Base-by-base conservation (phyloP, 257 asterid species). In the Fraxinus quadrangulata region DNA sequence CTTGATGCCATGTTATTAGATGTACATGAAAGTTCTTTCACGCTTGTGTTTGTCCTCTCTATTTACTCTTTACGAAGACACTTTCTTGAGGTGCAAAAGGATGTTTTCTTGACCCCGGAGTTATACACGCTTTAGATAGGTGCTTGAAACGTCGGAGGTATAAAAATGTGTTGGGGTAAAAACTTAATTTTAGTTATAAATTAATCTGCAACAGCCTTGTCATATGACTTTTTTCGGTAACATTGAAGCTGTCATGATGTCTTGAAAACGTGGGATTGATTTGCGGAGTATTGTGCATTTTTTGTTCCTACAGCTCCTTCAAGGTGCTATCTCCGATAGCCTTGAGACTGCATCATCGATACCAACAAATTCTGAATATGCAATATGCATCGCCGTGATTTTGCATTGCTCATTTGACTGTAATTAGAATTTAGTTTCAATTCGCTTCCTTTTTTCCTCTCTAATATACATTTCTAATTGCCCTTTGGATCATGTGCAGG, bases 11-110 rank as follows among this genome's bases (percentile, higher is more conserved):
- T 74, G 63, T 74, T 49, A 69, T 19, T 65, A 13, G 42, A 65
- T 67, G 67, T 67, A 12, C 8, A 24, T 72, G 76, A 40, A 54
- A 67, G 63, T 59, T 63, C 36, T 63, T 71, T 47, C 24, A 71
- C 8, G 0, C 37, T 63, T 77, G 31, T 39, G 23, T n/a, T 12
- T 34, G 69, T 45, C 6, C 63, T 63, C 61, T 51, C n/a, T 75
- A 56, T 21, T 16, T 40, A 21, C n/a, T 26, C 19, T 45, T 21
- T n/a, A 36, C 19, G 5, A 2, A n/a, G 68, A 11, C 28, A 31
- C 34, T 31, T 7, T 42, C 23, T 51, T 51, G 14, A 72, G 31
- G 3, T 30, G 24, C 69, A 23, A 63, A 61, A 13, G 0, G 7
- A 23, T 9, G 36, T 24, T 12, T 26, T 63, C 34, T 11, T 26